Base-by-base conservation (phyloP, 2,329 filamentous ascomycete species). In the Fusarium buharicum region DNA sequence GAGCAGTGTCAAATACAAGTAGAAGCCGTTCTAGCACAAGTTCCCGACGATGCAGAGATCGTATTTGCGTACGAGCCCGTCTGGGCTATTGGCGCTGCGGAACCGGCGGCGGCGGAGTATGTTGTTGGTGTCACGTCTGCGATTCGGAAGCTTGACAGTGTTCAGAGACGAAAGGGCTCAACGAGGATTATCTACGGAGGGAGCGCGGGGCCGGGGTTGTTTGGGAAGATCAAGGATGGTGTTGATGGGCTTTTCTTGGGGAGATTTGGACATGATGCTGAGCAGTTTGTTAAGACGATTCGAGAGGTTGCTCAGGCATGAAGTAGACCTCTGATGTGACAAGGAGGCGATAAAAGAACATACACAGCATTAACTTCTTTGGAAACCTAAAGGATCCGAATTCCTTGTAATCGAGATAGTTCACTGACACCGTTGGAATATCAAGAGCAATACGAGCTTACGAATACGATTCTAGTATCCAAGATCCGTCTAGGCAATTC, bases 21-120 rank as follows among this genome's bases (percentile, higher is more conserved):
- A 52, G 80, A 81, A 34, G 79, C 85, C 1, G 86, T 91, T 3
- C 73, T 95, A 47, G 77, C 78, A 1, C 83, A 81, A 0, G 78
- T 94, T 8, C 82, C 87, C 1, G 79, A 79, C 11, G 80, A 86
- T 14, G 84, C 86, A 0, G 88, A 92, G 43, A 83, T 95, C 6
- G 84, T 94, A 7, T 82, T 96, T 54, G 92, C 92, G 1, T 96
- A 96, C 72, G 92, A 96, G 78, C 92, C 92, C 8, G 91, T 95
- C 2, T 96, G 92, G 92, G 92, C 92, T 1, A 96, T 95, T 74
- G 92, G 92, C 1, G 88, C 91, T 10, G 79, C 83, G 2, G 80
- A 88, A 69, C 91, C 92, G 3, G 92, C 92, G 0, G 83, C 83
- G 8, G 84, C 88, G 16, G 87, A 88, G 59, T 89, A 96, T 72